These are phyloP conservation scores for Lolium perenne DNA, from an alignment of 176 grass and related monocot genomes.

Conservation along the genomic window DNA sequence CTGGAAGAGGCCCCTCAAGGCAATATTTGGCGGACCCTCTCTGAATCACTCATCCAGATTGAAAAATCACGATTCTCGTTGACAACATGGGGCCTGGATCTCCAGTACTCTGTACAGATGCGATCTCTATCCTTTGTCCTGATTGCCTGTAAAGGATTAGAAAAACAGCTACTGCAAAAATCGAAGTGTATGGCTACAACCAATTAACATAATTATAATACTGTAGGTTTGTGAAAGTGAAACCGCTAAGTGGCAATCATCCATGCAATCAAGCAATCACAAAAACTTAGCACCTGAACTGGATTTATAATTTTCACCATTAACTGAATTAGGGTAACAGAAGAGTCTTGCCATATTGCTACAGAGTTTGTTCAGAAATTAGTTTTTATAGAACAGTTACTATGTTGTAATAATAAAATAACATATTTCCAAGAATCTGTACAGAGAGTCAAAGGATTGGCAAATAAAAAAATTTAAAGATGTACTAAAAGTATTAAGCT, in stretches of 20 bases:
- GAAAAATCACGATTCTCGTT: conserved; percentile 23
- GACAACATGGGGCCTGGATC: conserved; percentile 50
- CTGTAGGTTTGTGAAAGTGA: neutral
- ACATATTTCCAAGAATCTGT: neutral
- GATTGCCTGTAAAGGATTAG: conserved; percentile 56
- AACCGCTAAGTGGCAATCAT: neutral
- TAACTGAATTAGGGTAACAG: conserved; percentile 3
- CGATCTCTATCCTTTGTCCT: conserved; percentile 58
- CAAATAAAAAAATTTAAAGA: neutral
- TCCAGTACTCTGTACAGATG: conserved; percentile 83
- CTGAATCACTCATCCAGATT: neutral
- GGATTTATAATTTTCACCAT: neutral
- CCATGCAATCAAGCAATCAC: conserved; percentile 25
- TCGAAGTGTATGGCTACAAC: neutral
- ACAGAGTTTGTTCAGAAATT: conserved; percentile 21
- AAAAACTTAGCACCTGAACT: neutral
- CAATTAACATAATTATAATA: conserved; percentile 11
- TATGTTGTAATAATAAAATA: neutral
- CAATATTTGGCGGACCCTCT: conserved; percentile 37
- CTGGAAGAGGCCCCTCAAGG: conserved; percentile 71
- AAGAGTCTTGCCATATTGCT: neutral
- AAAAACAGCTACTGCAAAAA: conserved; percentile 17
- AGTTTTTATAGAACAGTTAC: neutral
- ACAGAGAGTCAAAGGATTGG: neutral
- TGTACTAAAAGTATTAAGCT: neutral